Percentiles rank a stretch among this genome's conserved stretches.
These are phyloP conservation scores for Tricholomella constricta DNA, from an alignment of 768 basidiomycete genomes.

Conservation along the genomic window DNA sequence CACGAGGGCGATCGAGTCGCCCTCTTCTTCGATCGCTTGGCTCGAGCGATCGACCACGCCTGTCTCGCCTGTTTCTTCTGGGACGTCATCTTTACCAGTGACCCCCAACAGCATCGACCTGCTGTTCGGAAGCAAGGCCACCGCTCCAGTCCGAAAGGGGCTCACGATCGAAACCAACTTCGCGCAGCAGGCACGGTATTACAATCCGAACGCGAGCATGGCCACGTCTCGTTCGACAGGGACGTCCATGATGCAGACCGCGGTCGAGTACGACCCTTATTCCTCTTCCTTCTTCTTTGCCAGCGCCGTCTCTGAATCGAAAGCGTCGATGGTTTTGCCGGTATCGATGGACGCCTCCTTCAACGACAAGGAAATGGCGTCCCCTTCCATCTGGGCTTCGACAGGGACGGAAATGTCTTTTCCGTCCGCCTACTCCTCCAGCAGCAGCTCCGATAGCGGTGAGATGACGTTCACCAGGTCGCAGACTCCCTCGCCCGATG, in stretches of 20 bases:
- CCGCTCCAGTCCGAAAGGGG: conserved; percentile 37
- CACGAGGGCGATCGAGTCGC: conserved; percentile 57
- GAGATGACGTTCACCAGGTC: conserved; percentile 38
- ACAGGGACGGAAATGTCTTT: conserved; percentile 48
- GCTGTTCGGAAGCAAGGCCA: conserved; percentile 40
- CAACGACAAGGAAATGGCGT: conserved; percentile 57
- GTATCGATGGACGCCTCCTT: conserved; percentile 30
- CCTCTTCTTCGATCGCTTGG: conserved; percentile 47
- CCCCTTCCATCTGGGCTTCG: conserved; percentile 50
- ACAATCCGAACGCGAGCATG: conserved; percentile 46
- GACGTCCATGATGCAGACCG: conserved; percentile 75
- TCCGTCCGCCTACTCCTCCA: conserved; percentile 48
- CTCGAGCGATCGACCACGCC: conserved; percentile 48
- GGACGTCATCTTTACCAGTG: conserved; percentile 50
- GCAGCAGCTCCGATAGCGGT: conserved; percentile 31
- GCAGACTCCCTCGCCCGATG: conserved; percentile 31
- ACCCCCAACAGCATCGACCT: conserved; percentile 58
- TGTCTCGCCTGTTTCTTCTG: conserved; percentile 39
- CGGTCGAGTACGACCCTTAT: conserved; percentile 66
- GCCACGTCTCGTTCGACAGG: conserved; percentile 47
- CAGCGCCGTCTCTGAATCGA: conserved; percentile 43
- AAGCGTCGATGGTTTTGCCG: conserved; percentile 32
- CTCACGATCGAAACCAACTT: conserved; percentile 65
- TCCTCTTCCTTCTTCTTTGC: conserved; percentile 58
- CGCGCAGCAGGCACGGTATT: conserved; percentile 41